Conservation (phyloP, 306 rosid species). For the Dryas alaskensis region DNA sequence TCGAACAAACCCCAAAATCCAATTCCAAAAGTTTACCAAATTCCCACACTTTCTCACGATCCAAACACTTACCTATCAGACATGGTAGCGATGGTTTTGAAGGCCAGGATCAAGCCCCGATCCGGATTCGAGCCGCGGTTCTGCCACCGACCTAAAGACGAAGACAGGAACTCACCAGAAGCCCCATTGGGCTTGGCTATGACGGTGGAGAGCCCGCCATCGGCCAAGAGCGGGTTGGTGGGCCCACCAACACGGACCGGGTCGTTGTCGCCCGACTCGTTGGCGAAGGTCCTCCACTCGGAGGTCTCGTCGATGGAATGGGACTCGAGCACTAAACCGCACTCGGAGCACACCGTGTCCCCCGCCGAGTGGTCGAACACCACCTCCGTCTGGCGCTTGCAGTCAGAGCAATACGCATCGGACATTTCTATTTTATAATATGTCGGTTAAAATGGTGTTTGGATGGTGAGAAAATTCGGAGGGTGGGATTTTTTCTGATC, state of each 20-base stretch:
- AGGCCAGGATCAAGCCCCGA: conserved; percentile 79
- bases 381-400: conserved; percentile 91
- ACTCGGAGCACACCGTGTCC: conserved; percentile 88
- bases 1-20: background rate
- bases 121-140: conserved; percentile 91
- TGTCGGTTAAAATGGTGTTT: background rate
- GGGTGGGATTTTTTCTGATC: background rate
- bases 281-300: conserved; percentile 91
- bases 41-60: conserved; percentile 3
- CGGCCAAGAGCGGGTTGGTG: conserved; percentile 72
- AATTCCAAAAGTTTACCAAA: background rate
- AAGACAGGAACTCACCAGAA: conserved; percentile 72
- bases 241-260: conserved; percentile 98
- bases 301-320: conserved; percentile 94
- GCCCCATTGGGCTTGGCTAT: conserved; percentile 86
- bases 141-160: conserved; percentile 96
- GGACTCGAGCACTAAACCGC: conserved; percentile 85
- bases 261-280: conserved; percentile 94
- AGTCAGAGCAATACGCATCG: conserved; percentile 82
- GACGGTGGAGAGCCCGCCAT: conserved; percentile 87
- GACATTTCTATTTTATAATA: conserved; percentile 41
- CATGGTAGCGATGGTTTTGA: conserved; percentile 93
- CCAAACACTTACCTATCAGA: conserved; percentile 64
- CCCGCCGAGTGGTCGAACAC: conserved; percentile 94
- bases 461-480: background rate